These are phyloP conservation scores for Trichoderma endophyticum DNA, from an alignment of 2,329 filamentous ascomycete genomes.

Conservation along the genomic window DNA sequence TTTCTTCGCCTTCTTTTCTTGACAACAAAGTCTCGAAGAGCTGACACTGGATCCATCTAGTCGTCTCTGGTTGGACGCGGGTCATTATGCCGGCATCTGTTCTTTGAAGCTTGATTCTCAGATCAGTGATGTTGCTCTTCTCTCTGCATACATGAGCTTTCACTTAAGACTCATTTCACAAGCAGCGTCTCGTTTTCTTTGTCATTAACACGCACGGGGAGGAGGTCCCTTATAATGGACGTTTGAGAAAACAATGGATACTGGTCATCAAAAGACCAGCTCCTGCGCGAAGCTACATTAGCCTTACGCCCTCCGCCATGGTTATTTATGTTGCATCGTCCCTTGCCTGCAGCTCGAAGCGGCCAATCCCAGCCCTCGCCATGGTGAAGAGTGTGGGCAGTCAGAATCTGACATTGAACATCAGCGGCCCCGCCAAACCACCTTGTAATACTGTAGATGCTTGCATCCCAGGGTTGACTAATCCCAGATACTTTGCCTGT, in stretches of 20 bases:
- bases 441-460: background rate
- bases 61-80: background rate
- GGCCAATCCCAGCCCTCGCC: background rate
- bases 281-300: background rate
- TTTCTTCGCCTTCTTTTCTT: background rate
- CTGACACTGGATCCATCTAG: background rate
- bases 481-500: background rate
- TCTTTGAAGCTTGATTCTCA: background rate
- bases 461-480: background rate
- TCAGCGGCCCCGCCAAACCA: background rate
- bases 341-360: background rate
- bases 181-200: too few relatives aligned
- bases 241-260: background rate
- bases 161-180: background rate
- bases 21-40: too few relatives aligned
- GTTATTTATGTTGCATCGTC: background rate
- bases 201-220: background rate
- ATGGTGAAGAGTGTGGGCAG: background rate
- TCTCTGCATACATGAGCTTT: background rate
- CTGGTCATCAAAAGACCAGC: background rate
- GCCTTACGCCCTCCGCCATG: background rate
- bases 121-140: background rate
- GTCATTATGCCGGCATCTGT: background rate
- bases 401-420: background rate
- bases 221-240: background rate